These are phyloP conservation scores for Nicotiana rustica DNA, from an alignment of 305 asterid genomes.

Conservation along the genomic window DNA sequence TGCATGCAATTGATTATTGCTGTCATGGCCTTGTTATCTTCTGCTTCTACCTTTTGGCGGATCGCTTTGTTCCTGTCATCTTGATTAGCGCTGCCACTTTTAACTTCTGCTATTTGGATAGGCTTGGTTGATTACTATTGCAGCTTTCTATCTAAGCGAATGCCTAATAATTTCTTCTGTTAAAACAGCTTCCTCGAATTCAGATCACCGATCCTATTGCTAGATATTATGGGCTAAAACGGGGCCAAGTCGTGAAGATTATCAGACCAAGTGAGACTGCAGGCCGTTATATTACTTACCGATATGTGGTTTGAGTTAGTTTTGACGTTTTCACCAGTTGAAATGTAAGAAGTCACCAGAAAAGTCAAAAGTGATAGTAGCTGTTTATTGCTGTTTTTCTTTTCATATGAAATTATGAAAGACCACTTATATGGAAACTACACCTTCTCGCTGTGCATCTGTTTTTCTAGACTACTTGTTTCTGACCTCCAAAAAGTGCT, in stretches of 20 bases:
- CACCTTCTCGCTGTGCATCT: no score
- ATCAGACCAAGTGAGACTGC: constrained; percentile 47
- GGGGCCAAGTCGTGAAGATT: constrained; percentile 81
- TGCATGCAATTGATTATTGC: not conserved
- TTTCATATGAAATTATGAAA: no score
- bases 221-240: constrained; percentile 71
- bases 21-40: not conserved
- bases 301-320: constrained; percentile 37
- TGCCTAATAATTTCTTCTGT: not conserved
- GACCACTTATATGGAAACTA: no score
- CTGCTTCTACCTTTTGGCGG: no score
- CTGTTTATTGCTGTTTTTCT: not conserved
- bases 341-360: not conserved
- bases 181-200: constrained; percentile 73
- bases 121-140: not conserved
- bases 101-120: not conserved
- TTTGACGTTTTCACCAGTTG: not conserved
- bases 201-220: constrained; percentile 75
- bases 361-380: not conserved
- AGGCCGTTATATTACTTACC: constrained; percentile 40
- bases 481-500: no score
- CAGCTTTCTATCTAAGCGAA: not conserved
- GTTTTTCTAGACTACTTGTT: no score
- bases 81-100: no score
- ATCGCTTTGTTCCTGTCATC: no score